These are phyloP conservation scores for Sphagnum magellanicum DNA, from an alignment of 228 moss, liverwort and hornwort species.

Conservation along the genomic window DNA sequence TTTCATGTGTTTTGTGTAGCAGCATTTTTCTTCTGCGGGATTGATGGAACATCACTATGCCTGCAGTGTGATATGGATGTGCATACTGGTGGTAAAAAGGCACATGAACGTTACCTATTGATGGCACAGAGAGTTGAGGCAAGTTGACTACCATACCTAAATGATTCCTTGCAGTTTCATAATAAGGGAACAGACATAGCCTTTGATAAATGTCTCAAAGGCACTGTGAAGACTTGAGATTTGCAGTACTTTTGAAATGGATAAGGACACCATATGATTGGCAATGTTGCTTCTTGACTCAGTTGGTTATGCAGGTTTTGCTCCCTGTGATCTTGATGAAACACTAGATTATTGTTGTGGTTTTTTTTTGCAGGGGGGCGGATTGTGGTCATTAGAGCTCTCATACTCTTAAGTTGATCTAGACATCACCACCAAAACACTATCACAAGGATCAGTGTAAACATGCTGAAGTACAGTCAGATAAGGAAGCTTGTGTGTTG, in stretches of 20 bases:
- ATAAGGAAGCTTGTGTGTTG: not conserved
- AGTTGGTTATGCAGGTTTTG: constrained; percentile 6
- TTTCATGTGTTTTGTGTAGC: constrained; percentile 11
- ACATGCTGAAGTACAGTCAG: not conserved
- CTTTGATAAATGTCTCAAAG: no score
- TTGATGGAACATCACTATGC: constrained; percentile 95
- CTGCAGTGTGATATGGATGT: constrained; percentile 98
- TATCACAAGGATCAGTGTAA: not conserved
- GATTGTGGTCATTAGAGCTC: no score
- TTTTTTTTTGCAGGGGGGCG: no score
- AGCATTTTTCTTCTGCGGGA: constrained; percentile 97
- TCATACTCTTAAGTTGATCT: no score
- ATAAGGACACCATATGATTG: constrained; percentile 10
- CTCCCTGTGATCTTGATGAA: not conserved
- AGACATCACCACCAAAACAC: no score
- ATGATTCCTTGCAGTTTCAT: not conserved
- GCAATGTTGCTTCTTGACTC: constrained; percentile 11
- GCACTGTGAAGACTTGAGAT: not conserved
- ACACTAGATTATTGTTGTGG: no score
- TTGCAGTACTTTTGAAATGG: not conserved
- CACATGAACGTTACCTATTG: constrained; percentile 86
- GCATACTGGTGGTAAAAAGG: constrained; percentile 89
- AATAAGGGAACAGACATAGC: no score
- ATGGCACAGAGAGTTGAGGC: constrained; percentile 97
- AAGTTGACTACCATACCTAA: constrained; percentile 13